phyloP scores from a whole-genome alignment of 2,329 filamentous ascomycete species.

The Colletotrichum sp. region DNA sequence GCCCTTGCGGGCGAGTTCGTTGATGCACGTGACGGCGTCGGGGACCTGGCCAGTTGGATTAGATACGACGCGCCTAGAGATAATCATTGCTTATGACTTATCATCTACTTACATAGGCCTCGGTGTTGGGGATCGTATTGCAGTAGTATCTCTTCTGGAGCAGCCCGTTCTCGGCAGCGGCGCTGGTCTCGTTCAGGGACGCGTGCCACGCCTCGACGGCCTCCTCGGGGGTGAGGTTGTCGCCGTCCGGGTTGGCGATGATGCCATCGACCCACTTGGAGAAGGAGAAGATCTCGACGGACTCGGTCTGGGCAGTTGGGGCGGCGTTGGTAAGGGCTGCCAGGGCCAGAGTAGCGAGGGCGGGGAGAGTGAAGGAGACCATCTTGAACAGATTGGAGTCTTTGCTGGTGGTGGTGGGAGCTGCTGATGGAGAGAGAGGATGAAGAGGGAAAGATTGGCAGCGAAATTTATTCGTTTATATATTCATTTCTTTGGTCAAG shows the following conservation, averaged over 20 bases:
- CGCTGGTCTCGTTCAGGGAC: background rate
- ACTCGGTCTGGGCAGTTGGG: background rate
- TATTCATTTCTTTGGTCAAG: background rate
- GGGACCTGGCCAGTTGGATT: background rate
- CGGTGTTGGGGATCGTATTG: background rate
- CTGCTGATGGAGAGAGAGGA: background rate
- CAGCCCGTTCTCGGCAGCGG: background rate
- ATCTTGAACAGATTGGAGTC: background rate
- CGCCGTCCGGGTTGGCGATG: conserved; percentile 12
- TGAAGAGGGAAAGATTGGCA: background rate
- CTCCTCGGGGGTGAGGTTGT: conserved; percentile 11
- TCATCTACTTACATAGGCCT: background rate
- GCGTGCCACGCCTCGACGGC: conserved; percentile 2
- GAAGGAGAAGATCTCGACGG: conserved; percentile 9
- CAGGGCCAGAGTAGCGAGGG: background rate
- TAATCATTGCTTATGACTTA: too few relatives aligned
- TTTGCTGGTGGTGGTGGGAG: fast-evolving
- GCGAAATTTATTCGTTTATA: background rate
- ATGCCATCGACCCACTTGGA: conserved; percentile 13
- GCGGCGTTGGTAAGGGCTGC: background rate
- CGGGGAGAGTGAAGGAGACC: conserved; percentile 5
- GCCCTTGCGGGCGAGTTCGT: conserved; percentile 2
- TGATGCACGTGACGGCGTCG: conserved; percentile 16
- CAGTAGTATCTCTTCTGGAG: background rate
- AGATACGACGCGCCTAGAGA: background rate